Evolutionary conservation across 768 basidiomycete genomes (phyloP).

Genomic region (Kwoniella dejecticola): DNA sequence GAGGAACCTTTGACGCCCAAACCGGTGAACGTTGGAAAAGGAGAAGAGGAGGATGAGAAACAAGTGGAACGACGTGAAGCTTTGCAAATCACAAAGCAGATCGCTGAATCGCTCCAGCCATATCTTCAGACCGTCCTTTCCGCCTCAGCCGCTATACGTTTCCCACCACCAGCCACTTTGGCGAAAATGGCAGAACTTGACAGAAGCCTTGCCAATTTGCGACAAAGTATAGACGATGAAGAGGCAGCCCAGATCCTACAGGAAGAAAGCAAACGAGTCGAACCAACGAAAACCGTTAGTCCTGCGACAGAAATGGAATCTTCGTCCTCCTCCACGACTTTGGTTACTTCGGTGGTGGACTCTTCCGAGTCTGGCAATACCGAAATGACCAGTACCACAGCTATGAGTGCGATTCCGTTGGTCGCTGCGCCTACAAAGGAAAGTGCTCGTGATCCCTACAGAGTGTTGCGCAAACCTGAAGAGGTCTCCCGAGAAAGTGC

Average conservation of each 20-base stretch:
- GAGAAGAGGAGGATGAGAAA: constrained; percentile 33
- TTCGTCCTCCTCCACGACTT: constrained; percentile 1
- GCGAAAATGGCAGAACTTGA: constrained; percentile 86
- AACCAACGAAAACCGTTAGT: constrained; percentile 10
- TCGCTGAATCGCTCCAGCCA: constrained; percentile 77
- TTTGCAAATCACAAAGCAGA: constrained; percentile 61
- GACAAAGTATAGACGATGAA: constrained; percentile 83
- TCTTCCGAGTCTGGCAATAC: not conserved
- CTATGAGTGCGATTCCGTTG: constrained; percentile 29
- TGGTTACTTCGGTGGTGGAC: constrained; percentile 4
- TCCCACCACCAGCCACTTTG: constrained; percentile 88
- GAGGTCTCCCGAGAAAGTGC: constrained; percentile 77
- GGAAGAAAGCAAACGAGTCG: constrained; percentile 61
- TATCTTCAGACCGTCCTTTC: constrained; percentile 88
- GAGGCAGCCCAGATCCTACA: constrained; percentile 60
- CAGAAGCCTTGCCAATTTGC: constrained; percentile 68
- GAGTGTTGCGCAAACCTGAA: constrained; percentile 63
- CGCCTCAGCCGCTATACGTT: constrained; percentile 86
- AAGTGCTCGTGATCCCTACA: constrained; percentile 38
- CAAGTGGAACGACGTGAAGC: constrained; percentile 29
- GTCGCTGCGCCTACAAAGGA: constrained; percentile 22
- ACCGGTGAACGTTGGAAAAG: too few species aligned
- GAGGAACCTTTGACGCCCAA: constrained; percentile 7
- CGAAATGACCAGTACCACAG: constrained; percentile 25
- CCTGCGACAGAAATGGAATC: constrained; percentile 6